Evolutionary conservation across 768 basidiomycete species (phyloP), one percentile per base, ranked within the genome.

Genomic region (Clavulina sp.): DNA sequence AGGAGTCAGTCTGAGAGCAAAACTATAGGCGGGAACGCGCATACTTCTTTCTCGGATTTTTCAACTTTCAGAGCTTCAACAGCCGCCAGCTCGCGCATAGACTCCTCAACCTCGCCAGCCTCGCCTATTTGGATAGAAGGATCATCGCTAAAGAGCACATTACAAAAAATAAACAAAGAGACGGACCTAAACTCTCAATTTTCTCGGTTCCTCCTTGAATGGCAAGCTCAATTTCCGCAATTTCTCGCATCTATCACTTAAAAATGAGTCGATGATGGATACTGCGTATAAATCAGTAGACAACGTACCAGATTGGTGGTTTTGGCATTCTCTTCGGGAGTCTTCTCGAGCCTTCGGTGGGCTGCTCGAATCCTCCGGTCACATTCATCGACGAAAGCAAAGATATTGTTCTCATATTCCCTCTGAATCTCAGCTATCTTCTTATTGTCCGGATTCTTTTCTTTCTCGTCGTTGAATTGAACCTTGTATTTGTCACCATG

Each of bases 131-230:
- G 29, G 32, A 49, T 30, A 34, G 7, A 13, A 49, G 28, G 26
- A 13, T 19, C 24, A 41, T 23, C 29, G 44, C 16, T n/a, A 21
- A 23, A 28, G 56, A 52, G 49, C 48, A n/a, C n/a, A n/a, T n/a
- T n/a, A 41, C 50, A 46, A 44, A 23, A 32, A 34, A 18, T 34
- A 9, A 46, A 46, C 13, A 16, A 26, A 56, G 53, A 43, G 33
- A 67, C 76, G 52, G 59, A 81, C 87, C 92, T 34, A 97, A 71
- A 30, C 78, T 73, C 68, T 99, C 95, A 59, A 99, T 95, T 72
- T 96, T 96, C 65, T 95, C 87, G 43, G 95, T 99, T 52, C 91
- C 92, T 59, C 91, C 91, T 70, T 97, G 92, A 64, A 97, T 96
- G 51, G 95, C 92, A 58, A 96, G 69, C 71, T 97, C 93, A 64